Base-by-base conservation (phyloP, 805 yeast species). In the Metschnikowia henanensis region DNA sequence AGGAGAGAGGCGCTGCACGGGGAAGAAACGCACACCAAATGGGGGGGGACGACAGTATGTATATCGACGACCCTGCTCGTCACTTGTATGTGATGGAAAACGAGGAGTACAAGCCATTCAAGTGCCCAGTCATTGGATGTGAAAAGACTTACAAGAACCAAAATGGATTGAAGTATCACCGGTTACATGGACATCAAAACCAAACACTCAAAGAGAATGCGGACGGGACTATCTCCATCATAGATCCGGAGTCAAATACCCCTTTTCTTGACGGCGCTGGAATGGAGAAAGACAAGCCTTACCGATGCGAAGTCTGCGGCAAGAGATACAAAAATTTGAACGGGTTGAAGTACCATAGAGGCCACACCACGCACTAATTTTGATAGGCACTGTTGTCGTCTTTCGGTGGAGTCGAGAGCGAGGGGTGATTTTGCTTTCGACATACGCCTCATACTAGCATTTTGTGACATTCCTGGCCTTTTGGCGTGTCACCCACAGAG, bases 101-200 rank as follows among this genome's bases (percentile, higher is more conserved):
- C 50, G 91, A 87, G 46, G 97, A 91, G 55, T 87, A 89, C 62
- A 84, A 94, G 65, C 99, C 99, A 23, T 94, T 84, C 72, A 90
- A 86, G 64, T 94, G 99, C 70, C 99, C 98, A 0, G 99, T 94
- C 34, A 87, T 90, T 59, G 99, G 99, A 6, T 94, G 99, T 67
- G 97, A 91, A 57, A 94, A 94, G 73, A 91, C 92, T 22, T 94
- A 94, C 66, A 94, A 94, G 71, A 94, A 94, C 66, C 99, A 94
- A 69, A 94, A 94, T 61, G 99, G 99, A 15, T 75, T 94, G 60
- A 94, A 94, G 65, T 94, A 94, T 66, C 99, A 94, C 68, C 78
- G 96, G 52, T 72, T 86, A 45, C 99, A 92, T 64, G 99, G 99
- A 31, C 99, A 92, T 68, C 97, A 91, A 66, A 91, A 92, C 62